A percentile compares a stretch with the other conserved stretches of the same genome.
Evolutionary conservation across 345 rosid species (phyloP).

Genomic region (Leavenworthia alabamica): DNA sequence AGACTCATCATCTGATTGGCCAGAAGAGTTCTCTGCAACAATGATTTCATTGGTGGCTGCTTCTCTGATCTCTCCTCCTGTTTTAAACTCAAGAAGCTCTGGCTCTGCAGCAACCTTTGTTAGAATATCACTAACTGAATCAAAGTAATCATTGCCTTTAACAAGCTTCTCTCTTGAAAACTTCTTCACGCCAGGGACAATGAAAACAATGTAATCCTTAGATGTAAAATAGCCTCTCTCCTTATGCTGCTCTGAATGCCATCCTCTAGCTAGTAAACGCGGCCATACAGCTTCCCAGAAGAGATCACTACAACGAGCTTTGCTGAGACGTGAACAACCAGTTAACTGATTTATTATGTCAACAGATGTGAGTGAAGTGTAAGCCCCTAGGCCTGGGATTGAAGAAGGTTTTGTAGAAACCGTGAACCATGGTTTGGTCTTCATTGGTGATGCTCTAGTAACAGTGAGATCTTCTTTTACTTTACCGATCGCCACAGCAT

Average conservation of each 20-base stretch:
- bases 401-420: slow-evolving; percentile 30
- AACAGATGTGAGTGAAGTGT: slow-evolving; percentile 44
- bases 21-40: slow-evolving; percentile 31
- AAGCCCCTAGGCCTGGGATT: slow-evolving; percentile 26
- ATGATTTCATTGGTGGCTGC: too few species aligned
- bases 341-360: slow-evolving; percentile 52
- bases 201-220: slow-evolving; percentile 51
- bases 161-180: slow-evolving; percentile 61
- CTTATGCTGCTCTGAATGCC: slow-evolving; percentile 69
- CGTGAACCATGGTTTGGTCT: slow-evolving; percentile 38
- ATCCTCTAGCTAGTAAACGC: slow-evolving; percentile 66
- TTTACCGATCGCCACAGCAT: slow-evolving; percentile 65
- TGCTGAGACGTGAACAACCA: slow-evolving; percentile 56
- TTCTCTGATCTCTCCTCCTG: slow-evolving; percentile 33
- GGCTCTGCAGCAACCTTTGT: slow-evolving; percentile 64
- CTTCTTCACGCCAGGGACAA: slow-evolving; percentile 58
- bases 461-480: slow-evolving; percentile 63
- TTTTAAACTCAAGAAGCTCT: slow-evolving; percentile 50
- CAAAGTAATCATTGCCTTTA: slow-evolving; percentile 65
- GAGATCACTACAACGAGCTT: slow-evolving; percentile 63
- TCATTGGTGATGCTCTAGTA: slow-evolving; percentile 37
- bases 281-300: slow-evolving; percentile 93
- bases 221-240: slow-evolving; percentile 37
- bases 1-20: slow-evolving; percentile 38
- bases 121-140: slow-evolving; percentile 62